Conservation (phyloP, 805 yeast species). For the Cyberlindnera mississippiensis region DNA sequence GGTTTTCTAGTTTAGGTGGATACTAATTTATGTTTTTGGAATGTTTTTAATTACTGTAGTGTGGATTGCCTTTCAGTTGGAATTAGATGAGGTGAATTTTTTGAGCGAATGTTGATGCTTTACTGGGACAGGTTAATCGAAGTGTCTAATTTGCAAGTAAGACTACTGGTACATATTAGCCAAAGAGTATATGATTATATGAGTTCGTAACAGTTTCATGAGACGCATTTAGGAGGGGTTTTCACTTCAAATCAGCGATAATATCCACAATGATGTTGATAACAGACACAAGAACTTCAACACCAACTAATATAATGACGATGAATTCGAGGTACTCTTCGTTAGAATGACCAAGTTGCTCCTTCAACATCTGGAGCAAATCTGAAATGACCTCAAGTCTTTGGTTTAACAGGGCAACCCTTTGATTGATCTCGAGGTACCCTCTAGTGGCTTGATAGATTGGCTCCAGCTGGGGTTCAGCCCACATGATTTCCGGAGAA, state of each 20-base stretch:
- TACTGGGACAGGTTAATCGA: no score
- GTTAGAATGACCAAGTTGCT: constrained; percentile 92
- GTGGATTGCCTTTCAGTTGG: no score
- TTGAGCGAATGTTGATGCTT: no score
- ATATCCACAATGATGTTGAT: constrained; percentile 70
- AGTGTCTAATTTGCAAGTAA: no score
- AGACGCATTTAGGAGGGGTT: neutral
- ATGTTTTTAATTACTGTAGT: neutral
- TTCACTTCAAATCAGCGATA: constrained; percentile 30
- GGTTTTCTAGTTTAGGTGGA: constrained; percentile 26
- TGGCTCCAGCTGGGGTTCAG: constrained; percentile 97
- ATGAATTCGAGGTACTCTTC: constrained; percentile 89
- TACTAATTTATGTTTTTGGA: constrained; percentile 23
- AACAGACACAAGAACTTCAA: constrained; percentile 85
- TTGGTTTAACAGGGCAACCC: constrained; percentile 87
- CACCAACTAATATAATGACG: constrained; percentile 86
- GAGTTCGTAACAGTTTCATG: neutral
- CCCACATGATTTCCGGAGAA: constrained; percentile 98
- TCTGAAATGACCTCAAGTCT: constrained; percentile 92
- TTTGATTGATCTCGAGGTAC: constrained; percentile 88
- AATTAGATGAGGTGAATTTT: no score
- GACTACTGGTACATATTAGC: no score
- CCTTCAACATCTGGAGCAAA: constrained; percentile 91
- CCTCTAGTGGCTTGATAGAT: constrained; percentile 97
- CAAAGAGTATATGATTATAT: no score